Conservation (phyloP, 345 rosid genomes). For the Adansonia digitata region DNA sequence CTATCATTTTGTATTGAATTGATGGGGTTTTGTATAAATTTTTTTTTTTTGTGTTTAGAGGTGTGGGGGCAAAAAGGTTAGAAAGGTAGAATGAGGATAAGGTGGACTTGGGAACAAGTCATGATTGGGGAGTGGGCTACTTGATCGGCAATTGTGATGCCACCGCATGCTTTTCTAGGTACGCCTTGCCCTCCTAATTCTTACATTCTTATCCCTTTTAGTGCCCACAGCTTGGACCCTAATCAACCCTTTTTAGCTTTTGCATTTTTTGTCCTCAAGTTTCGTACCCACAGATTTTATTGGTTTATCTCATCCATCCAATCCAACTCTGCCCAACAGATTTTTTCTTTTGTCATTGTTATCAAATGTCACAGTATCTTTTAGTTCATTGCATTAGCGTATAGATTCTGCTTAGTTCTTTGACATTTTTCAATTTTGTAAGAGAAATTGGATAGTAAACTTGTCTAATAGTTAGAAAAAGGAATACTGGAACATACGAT, state of each 20-base stretch:
- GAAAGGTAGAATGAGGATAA: conserved; percentile 1
- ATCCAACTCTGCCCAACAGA: neutral
- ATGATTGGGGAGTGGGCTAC: neutral
- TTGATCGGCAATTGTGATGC: neutral
- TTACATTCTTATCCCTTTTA: neutral
- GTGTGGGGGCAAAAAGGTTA: neutral
- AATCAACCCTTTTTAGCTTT: neutral
- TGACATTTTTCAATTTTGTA: no score
- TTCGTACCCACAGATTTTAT: no score
- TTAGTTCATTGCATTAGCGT: no score
- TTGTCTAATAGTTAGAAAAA: no score
- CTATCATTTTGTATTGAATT: neutral
- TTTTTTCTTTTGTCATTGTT: neutral
- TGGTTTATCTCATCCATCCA: no score
- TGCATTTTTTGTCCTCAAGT: no score
- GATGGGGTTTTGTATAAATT: neutral
- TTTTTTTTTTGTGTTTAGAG: neutral
- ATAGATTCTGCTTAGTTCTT: no score
- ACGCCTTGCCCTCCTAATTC: neutral
- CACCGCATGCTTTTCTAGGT: conserved; percentile 7
- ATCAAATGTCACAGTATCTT: no score
- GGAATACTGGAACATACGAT: no score
- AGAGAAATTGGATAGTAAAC: no score
- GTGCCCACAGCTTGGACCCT: neutral
- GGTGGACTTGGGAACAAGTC: neutral